phyloP scores from a whole-genome alignment of 352 stramenopile genomes.

The Phytophthora nicotianae region DNA sequence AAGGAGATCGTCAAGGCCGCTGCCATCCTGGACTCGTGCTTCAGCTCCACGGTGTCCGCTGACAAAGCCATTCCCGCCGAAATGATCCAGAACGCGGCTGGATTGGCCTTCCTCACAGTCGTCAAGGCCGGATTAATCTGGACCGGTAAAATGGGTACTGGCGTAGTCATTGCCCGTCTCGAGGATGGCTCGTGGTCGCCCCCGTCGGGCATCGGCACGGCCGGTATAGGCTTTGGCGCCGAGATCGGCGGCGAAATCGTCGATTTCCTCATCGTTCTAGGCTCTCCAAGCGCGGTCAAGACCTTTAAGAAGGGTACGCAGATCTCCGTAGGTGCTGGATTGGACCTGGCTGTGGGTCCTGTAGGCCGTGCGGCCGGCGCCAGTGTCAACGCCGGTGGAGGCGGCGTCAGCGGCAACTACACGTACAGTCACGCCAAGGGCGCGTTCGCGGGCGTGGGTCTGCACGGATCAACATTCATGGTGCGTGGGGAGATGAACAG shows the following conservation, averaged over 20 bases:
- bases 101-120: slow-evolving; percentile 87
- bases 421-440: slow-evolving; percentile 89
- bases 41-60: slow-evolving; percentile 70
- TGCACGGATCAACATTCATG: slow-evolving; percentile 86
- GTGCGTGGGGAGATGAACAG: slow-evolving; percentile 85
- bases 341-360: slow-evolving; percentile 80
- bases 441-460: slow-evolving; percentile 73
- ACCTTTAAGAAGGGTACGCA: slow-evolving; percentile 88
- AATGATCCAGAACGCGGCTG: slow-evolving; percentile 75
- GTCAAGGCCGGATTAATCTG: slow-evolving; percentile 87
- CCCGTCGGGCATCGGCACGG: slow-evolving; percentile 82
- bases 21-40: slow-evolving; percentile 87
- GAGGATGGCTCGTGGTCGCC: slow-evolving; percentile 85
- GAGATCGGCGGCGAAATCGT: slow-evolving; percentile 88
- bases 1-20: slow-evolving; percentile 85
- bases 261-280: slow-evolving; percentile 90
- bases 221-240: slow-evolving; percentile 80
- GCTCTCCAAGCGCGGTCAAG: slow-evolving; percentile 69
- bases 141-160: slow-evolving; percentile 85
- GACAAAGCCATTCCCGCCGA: slow-evolving; percentile 83
- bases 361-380: slow-evolving; percentile 71
- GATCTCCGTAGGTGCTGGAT: slow-evolving; percentile 73
- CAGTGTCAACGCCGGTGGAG: slow-evolving; percentile 79
- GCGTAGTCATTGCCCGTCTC: slow-evolving; percentile 80
- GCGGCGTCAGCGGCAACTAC: slow-evolving; percentile 83